These are phyloP conservation scores for Erysiphe pulchra DNA, from an alignment of 2,329 filamentous ascomycete genomes.

Conservation along the genomic window DNA sequence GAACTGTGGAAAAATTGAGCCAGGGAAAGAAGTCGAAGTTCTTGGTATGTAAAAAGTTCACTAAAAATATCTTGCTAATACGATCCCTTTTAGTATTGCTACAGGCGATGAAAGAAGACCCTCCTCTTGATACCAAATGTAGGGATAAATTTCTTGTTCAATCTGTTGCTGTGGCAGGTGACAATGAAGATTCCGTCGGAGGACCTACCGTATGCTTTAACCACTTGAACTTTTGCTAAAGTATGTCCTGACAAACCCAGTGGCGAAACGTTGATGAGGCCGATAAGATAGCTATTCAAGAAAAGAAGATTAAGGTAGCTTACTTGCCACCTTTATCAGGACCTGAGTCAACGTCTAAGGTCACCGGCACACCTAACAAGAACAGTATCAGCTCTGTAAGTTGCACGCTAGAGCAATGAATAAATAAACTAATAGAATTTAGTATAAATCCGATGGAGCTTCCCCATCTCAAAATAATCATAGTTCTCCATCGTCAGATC, in stretches of 20 bases:
- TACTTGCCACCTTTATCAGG: conserved; percentile 39
- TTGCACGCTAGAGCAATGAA: conserved; percentile 2
- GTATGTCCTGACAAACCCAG: conserved; percentile 3
- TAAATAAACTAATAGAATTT: background rate
- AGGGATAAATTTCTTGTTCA: conserved; percentile 96
- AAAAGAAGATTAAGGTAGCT: conserved; percentile 84
- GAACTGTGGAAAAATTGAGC: conserved; percentile 87
- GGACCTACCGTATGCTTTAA: conserved; percentile 58
- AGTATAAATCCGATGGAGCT: conserved; percentile 6
- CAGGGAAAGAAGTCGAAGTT: conserved; percentile 73
- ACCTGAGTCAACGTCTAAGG: background rate
- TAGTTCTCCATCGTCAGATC: conserved; percentile 25
- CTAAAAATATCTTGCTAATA: conserved; percentile 2
- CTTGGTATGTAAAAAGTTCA: conserved; percentile 34
- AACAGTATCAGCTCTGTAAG: conserved; percentile 4
- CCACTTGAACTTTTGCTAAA: background rate
- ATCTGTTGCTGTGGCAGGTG: conserved; percentile 57
- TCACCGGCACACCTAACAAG: conserved; percentile 9
- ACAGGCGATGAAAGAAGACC: conserved; percentile 94
- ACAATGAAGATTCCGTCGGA: conserved; percentile 64
- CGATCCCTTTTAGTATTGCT: conserved; percentile 44
- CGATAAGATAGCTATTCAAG: conserved; percentile 54
- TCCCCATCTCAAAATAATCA: conserved; percentile 20
- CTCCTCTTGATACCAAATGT: conserved; percentile 64
- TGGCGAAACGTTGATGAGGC: conserved; percentile 51